These are phyloP conservation scores for Bathelium albidoporum DNA, from an alignment of 495 filamentous ascomycete species.

Conservation along the genomic window DNA sequence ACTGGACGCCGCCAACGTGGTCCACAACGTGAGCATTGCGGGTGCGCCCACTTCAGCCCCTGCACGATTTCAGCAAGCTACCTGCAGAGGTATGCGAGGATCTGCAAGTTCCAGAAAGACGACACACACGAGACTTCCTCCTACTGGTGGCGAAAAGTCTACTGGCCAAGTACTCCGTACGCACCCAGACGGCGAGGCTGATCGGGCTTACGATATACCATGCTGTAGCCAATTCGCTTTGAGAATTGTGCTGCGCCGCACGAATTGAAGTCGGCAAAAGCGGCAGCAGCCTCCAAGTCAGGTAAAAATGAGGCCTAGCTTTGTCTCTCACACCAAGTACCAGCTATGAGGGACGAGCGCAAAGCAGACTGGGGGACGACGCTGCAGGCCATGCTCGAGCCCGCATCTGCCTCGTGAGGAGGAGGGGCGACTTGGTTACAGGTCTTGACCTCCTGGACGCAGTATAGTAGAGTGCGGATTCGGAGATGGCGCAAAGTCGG, in stretches of 20 bases:
- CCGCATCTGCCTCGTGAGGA: not conserved
- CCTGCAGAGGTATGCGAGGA: not conserved
- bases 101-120: conserved; percentile 4
- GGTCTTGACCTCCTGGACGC: not conserved
- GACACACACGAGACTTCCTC: not conserved
- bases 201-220: not conserved
- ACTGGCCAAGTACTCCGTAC: not conserved
- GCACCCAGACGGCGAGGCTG: not conserved
- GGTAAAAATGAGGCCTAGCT: not conserved
- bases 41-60: not conserved
- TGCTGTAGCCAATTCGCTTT: not conserved
- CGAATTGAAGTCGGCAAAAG: not conserved
- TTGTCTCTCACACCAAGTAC: not conserved
- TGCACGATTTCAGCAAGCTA: not conserved
- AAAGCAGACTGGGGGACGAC: not conserved
- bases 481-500: conserved; percentile 1
- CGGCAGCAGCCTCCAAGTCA: not conserved
- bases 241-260: not conserved
- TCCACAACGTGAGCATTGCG: not conserved
- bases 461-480: not conserved
- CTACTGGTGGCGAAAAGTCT: not conserved
- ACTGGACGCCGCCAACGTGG: not conserved
- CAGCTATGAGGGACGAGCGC: not conserved
- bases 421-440: not conserved
- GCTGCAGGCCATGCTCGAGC: not conserved